Percentiles rank a stretch among this genome's conserved stretches.
Evolutionary conservation across 1,284 basidiomycete species (phyloP).

Genomic region (Vanrija sp.): DNA sequence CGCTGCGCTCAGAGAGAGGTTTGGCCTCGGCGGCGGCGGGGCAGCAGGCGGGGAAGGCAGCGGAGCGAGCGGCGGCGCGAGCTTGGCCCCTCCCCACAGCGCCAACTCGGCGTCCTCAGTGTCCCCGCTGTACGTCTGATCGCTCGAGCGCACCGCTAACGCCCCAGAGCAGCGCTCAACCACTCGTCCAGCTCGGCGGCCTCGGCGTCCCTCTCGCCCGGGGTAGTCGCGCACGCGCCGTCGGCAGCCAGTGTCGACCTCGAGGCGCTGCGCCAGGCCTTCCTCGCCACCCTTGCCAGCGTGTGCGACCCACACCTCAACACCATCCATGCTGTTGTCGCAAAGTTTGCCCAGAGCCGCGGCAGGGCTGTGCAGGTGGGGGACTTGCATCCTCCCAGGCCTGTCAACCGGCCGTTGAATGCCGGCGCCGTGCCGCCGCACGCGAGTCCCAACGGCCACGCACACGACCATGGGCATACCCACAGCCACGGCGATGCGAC

Average conservation of each 20-base stretch:
- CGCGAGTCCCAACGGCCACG: no score
- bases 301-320: slow-evolving; percentile 14
- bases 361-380: background rate
- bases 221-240: background rate
- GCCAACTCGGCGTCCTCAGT: no score
- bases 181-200: background rate
- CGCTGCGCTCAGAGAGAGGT: background rate
- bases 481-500: no score
- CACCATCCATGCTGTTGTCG: slow-evolving; percentile 11
- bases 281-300: slow-evolving; percentile 8
- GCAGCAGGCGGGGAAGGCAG: no score
- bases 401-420: slow-evolving; percentile 5
- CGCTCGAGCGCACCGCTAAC: no score
- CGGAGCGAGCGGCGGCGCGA: no score
- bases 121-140: no score
- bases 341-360: slow-evolving; percentile 6
- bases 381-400: slow-evolving; percentile 1
- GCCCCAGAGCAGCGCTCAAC: background rate
- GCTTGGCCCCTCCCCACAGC: no score
- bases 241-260: slow-evolving; percentile 3
- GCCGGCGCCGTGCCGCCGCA: background rate
- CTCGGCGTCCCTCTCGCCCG: background rate
- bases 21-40: background rate
- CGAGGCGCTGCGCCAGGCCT: slow-evolving; percentile 6
- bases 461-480: no score